Evolutionary conservation across 495 filamentous ascomycete species (phyloP).

Genomic region (Neurospora tetraspora): DNA sequence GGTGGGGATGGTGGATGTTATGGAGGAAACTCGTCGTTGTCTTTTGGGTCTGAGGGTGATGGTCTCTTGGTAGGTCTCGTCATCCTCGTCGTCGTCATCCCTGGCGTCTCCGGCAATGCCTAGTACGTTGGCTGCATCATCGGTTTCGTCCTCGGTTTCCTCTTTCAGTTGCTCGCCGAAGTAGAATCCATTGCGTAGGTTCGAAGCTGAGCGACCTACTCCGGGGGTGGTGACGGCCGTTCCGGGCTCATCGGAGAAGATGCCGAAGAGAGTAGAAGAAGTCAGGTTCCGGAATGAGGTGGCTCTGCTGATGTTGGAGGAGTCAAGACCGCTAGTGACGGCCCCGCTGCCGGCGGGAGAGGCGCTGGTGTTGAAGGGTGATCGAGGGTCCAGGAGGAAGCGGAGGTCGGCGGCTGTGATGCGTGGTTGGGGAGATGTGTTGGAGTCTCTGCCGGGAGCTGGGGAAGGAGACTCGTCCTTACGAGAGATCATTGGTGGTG

Average conservation of each 20-base stretch:
- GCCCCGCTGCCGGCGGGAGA: constrained; percentile 11
- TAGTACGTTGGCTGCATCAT: not conserved
- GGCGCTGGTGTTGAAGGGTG: constrained; percentile 10
- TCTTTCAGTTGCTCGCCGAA: not conserved
- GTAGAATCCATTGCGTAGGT: not conserved
- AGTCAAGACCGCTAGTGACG: not conserved
- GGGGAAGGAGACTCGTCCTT: constrained; percentile 36
- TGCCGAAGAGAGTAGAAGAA: constrained; percentile 79
- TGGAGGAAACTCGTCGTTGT: constrained; percentile 10
- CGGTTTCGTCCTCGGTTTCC: not conserved
- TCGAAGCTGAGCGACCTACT: not conserved
- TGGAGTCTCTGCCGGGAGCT: constrained; percentile 32
- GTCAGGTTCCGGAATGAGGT: constrained; percentile 81
- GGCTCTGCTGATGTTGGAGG: constrained; percentile 43
- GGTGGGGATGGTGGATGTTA: not conserved
- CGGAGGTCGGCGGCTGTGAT: constrained; percentile 26
- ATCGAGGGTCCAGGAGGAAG: constrained; percentile 24
- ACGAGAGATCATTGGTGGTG: constrained; percentile 37
- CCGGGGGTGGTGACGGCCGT: not conserved
- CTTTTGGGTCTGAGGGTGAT: not conserved
- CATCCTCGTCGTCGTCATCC: constrained; percentile 36
- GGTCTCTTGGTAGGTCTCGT: constrained; percentile 28
- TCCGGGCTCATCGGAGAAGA: constrained; percentile 52
- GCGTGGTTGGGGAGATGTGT: constrained; percentile 4
- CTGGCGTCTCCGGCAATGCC: not conserved